Conservation (phyloP, 2,329 filamentous ascomycete genomes). For the Phyllosticta capitalensis region DNA sequence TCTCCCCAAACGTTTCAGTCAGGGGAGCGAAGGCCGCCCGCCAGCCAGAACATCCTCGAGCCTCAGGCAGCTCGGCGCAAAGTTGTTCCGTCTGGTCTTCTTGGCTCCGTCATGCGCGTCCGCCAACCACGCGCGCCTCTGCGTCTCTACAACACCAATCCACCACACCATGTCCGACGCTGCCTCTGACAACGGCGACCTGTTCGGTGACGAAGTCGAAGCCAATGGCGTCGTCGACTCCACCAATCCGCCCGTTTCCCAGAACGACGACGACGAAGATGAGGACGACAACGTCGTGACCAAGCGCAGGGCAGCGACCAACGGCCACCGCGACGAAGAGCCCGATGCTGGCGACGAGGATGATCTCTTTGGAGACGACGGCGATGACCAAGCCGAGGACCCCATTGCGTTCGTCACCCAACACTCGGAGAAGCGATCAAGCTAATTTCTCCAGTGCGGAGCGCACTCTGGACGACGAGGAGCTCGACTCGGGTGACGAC, state of each 20-base stretch:
- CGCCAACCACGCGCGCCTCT: not conserved
- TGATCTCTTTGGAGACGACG: conserved; percentile 31
- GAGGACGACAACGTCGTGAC: conserved; percentile 9
- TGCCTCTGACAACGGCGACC: conserved; percentile 17
- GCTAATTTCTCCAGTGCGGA: conserved; percentile 20
- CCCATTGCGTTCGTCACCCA: conserved; percentile 15
- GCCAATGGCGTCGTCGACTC: conserved; percentile 24
- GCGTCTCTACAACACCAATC: not conserved
- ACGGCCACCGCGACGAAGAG: conserved; percentile 19
- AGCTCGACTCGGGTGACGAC: conserved; percentile 54
- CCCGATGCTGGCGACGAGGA: conserved; percentile 20
- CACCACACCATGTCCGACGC: conserved; percentile 26
- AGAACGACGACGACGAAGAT: conserved; percentile 4
- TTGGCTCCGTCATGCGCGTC: not conserved
- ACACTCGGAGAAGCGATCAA: not conserved
- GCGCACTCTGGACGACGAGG: conserved; percentile 51
- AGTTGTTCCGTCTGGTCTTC: not conserved
- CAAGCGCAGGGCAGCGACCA: not conserved
- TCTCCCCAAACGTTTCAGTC: not conserved
- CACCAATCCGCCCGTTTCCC: conserved; percentile 12
- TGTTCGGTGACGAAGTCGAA: conserved; percentile 23
- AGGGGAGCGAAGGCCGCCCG: not conserved
- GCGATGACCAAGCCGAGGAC: conserved; percentile 30
- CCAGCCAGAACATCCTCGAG: not conserved
- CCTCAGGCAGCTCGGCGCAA: not conserved